phyloP scores from a whole-genome alignment of 805 yeast species.

The Yamadazyma paraphyllophila region DNA sequence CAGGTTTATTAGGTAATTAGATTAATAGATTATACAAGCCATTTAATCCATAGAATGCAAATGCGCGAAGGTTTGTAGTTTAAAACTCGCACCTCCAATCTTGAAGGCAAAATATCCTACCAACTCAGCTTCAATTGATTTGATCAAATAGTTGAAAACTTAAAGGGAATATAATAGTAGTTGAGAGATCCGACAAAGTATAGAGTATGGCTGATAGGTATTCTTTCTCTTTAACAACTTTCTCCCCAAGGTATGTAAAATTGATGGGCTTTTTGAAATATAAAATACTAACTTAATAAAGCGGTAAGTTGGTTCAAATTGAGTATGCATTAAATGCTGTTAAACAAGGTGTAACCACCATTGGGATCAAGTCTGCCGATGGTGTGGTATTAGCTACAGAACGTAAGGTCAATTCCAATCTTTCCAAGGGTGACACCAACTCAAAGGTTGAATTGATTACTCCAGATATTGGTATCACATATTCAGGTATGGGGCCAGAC shows the following conservation, averaged over 20 bases:
- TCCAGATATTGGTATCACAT: conserved; percentile 95
- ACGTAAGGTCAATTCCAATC: conserved; percentile 77
- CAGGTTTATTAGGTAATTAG: neutral
- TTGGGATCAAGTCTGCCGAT: conserved; percentile 90
- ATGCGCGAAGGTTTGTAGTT: neutral
- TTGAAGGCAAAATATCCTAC: neutral
- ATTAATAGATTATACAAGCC: neutral
- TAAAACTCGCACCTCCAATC: neutral
- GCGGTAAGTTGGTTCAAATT: conserved; percentile 96
- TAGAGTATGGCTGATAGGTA: conserved; percentile 90
- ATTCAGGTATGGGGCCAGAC: conserved; percentile 99
- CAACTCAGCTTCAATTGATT: neutral
- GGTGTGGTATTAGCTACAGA: conserved; percentile 98
- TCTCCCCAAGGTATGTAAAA: conserved; percentile 82
- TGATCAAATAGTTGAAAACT: neutral
- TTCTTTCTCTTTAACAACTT: conserved; percentile 94
- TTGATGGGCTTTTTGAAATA: neutral
- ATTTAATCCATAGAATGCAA: neutral
- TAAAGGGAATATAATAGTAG: neutral
- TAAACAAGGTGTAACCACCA: conserved; percentile 94
- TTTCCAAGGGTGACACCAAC: conserved; percentile 71
- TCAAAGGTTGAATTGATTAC: conserved; percentile 81
- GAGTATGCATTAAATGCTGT: conserved; percentile 98
- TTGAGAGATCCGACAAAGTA: neutral
- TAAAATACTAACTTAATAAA: conserved; percentile 24